Base-by-base conservation (phyloP, 2,329 filamentous ascomycete genomes). In the Fusarium verticillioides region DNA sequence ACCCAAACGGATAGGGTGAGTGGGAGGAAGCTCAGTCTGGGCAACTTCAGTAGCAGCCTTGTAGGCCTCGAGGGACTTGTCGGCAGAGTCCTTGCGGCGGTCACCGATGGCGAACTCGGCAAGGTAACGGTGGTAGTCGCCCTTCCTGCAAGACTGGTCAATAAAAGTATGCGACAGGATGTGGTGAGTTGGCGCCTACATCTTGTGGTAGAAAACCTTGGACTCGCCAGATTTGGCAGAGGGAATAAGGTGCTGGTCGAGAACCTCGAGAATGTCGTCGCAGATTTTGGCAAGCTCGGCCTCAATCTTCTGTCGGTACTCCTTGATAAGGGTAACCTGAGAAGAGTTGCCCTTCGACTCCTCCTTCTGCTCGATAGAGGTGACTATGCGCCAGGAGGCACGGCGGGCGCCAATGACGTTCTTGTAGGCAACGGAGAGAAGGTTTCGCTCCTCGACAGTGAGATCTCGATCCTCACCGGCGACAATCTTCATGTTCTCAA, bases 141-240 rank as follows among this genome's bases (percentile, higher is more conserved):
- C 95, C 92, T 97, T 97, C 94, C 94, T 97, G 79, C 81, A 63
- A 30, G 43, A 15, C 19, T 63, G n/a, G 54, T 73, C 57, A 73
- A 58, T 49, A 73, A 98, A 95, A 76, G 95, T 28, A 60, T 56
- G 42, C 46, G 39, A 63, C 40, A 94, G 94, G 84, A 98, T 95
- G 81, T 95, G 94, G 83, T 94, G 89, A 81, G 95, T 96, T 60
- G 60, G 59, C 63, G 60, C 71, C 43, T 74, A 98, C 96, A 98
- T 98, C 92, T 98, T 98, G 93, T 98, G 95, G 89, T 98, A 98
- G 87, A 98, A 98, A 83, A 98, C 96, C 92, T 98, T 98, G 85
- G 95, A 97, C 90, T 98, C 96, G 87, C 96, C 96, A 78, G 94
- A 93, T 86, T 96, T 93, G 83, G 96, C 96, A 86, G 96, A 96